phyloP scores from a whole-genome alignment of 2,329 filamentous ascomycete genomes.

The Ramichloridium luteum region DNA sequence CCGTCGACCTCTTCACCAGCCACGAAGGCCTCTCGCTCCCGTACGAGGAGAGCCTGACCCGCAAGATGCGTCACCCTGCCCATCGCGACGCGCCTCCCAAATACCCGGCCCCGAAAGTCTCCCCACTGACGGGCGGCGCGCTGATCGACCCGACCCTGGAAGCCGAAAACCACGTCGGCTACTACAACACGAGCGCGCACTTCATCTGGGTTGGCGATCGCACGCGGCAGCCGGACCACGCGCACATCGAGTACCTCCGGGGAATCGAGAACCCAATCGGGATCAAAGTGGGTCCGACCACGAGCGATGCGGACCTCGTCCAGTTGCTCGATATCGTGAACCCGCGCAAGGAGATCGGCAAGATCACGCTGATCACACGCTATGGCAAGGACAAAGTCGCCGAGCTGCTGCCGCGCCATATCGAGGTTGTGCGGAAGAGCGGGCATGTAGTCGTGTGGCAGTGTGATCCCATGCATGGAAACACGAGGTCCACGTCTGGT shows the following conservation, averaged over 20 bases:
- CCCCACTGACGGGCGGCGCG: slow-evolving; percentile 13
- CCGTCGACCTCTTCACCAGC: slow-evolving; percentile 87
- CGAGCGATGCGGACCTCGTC: slow-evolving; percentile 63
- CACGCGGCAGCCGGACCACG: slow-evolving; percentile 83
- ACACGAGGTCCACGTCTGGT: slow-evolving; percentile 51
- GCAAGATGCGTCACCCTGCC: slow-evolving; percentile 55
- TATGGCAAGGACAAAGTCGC: slow-evolving; percentile 74
- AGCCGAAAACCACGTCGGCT: slow-evolving; percentile 41
- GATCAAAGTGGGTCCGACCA: slow-evolving; percentile 87
- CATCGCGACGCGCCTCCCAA: slow-evolving; percentile 25
- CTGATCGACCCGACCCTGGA: slow-evolving; percentile 8
- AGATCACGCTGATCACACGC: slow-evolving; percentile 90
- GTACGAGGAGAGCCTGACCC: slow-evolving; percentile 81
- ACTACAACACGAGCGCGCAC: slow-evolving; percentile 90
- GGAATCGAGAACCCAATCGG: slow-evolving; percentile 93
- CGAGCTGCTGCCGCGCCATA: slow-evolving; percentile 67
- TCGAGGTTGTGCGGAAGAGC: slow-evolving; percentile 73
- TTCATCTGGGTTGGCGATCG: slow-evolving; percentile 98
- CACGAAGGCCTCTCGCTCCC: slow-evolving; percentile 90
- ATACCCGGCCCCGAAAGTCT: slow-evolving; percentile 10
- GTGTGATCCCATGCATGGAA: slow-evolving; percentile 97
- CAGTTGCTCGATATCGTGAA: slow-evolving; percentile 75
- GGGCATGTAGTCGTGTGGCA: slow-evolving; percentile 81
- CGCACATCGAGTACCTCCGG: slow-evolving; percentile 94
- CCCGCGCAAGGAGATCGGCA: slow-evolving; percentile 68